A percentile compares a stretch with the other conserved stretches of the same genome.
Evolutionary conservation across 2,329 filamentous ascomycete species (phyloP).

Genomic region (Zymoseptoria ardabiliae): DNA sequence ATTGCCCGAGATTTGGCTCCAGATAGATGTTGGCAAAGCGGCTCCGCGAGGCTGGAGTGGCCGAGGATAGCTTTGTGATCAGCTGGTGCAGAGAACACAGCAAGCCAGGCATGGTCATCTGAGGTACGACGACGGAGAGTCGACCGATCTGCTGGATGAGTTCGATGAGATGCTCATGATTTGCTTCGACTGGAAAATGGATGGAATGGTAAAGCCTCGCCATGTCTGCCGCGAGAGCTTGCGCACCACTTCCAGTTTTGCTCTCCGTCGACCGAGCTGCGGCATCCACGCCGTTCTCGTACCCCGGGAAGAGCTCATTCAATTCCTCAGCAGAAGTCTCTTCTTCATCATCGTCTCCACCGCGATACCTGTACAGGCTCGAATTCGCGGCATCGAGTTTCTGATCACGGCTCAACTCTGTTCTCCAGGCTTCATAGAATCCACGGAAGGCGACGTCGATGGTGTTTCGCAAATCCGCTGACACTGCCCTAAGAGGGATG

Average conservation of each 20-base stretch:
- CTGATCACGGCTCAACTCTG: slow-evolving; percentile 67
- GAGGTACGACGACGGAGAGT: background rate
- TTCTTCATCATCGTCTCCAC: slow-evolving; percentile 68
- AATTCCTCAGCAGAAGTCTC: slow-evolving; percentile 68
- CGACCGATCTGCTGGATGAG: slow-evolving; percentile 11
- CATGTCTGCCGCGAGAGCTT: slow-evolving; percentile 19
- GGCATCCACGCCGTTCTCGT: slow-evolving; percentile 44
- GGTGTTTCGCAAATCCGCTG: slow-evolving; percentile 30
- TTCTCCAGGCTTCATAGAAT: slow-evolving; percentile 75
- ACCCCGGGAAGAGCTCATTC: slow-evolving; percentile 73
- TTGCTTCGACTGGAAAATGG: slow-evolving; percentile 2
- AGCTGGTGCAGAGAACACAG: slow-evolving; percentile 1
- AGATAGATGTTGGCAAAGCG: slow-evolving; percentile 68
- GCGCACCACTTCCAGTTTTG: slow-evolving; percentile 7
- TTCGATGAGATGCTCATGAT: slow-evolving; percentile 9
- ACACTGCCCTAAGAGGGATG: slow-evolving; percentile 5
- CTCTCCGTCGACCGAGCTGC: background rate
- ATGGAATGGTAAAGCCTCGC: slow-evolving; percentile 18
- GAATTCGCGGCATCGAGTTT: slow-evolving; percentile 64
- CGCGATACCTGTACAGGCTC: slow-evolving; percentile 77
- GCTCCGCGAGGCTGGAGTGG: background rate
- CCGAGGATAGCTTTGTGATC: background rate
- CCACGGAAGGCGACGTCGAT: slow-evolving; percentile 61
- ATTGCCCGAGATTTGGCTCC: slow-evolving; percentile 68
- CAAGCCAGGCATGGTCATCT: slow-evolving; percentile 3